These are phyloP conservation scores for Penicillium sp. DNA, from an alignment of 2,329 filamentous ascomycete species.

Conservation along the genomic window DNA sequence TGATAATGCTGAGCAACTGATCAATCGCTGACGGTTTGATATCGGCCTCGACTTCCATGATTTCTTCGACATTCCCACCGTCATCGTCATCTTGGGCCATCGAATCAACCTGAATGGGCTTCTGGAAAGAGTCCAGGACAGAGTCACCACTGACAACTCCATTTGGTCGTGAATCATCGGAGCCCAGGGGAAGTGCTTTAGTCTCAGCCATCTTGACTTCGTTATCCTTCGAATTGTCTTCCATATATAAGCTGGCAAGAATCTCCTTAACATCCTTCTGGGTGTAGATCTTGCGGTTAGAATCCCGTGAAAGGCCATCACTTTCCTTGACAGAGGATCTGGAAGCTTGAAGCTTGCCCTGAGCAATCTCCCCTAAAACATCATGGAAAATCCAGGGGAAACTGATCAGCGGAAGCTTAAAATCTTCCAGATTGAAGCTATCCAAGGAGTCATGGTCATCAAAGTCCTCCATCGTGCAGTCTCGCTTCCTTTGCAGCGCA, in stretches of 20 bases:
- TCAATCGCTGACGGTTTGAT: conserved; percentile 26
- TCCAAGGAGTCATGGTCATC: conserved; percentile 11
- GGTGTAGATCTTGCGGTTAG: conserved; percentile 4
- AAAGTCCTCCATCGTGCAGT: neutral
- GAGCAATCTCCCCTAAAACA: conserved; percentile 65
- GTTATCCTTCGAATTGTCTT: neutral
- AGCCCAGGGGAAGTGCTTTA: no score
- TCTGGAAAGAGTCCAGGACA: no score
- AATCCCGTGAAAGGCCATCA: neutral
- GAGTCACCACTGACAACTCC: no score
- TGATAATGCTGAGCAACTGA: conserved; percentile 13
- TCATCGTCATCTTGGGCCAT: neutral
- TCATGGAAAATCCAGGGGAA: conserved; percentile 88
- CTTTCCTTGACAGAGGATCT: neutral
- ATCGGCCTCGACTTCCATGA: conserved; percentile 7
- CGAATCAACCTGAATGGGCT: no score
- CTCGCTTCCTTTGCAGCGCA: conserved; percentile 40
- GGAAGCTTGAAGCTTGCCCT: conserved; percentile 27
- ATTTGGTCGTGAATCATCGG: no score
- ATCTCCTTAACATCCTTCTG: conserved; percentile 3
- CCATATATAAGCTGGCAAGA: neutral
- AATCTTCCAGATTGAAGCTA: conserved; percentile 12
- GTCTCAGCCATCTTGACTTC: neutral
- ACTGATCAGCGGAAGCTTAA: conserved; percentile 71
- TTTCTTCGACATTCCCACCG: neutral